Evolutionary conservation across 2,329 filamentous ascomycete genomes (phyloP).

Genomic region (Claviceps africana): DNA sequence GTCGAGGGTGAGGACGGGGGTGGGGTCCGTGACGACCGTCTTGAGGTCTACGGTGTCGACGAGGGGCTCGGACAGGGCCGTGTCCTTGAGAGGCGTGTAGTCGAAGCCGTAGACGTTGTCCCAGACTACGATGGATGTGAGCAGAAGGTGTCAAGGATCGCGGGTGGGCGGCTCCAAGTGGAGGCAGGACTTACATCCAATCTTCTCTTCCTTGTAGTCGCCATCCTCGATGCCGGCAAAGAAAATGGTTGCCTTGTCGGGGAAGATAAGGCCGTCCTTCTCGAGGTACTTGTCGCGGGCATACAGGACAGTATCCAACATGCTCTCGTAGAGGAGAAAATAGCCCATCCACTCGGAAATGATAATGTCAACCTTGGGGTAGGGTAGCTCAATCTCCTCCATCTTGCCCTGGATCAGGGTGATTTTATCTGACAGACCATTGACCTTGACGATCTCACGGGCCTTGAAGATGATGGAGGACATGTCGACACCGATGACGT

Average conservation of each 20-base stretch:
- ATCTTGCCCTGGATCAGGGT: conserved; percentile 98
- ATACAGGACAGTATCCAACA: conserved; percentile 96
- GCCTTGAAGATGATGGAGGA: conserved; percentile 99
- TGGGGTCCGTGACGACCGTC: conserved; percentile 87
- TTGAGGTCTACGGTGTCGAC: conserved; percentile 98
- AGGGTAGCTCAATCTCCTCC: conserved; percentile 92
- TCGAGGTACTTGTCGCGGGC: conserved; percentile 84
- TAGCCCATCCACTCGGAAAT: conserved; percentile 99
- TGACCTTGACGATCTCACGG: conserved; percentile 79
- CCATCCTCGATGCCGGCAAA: conserved; percentile 95
- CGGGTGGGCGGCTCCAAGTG: too few species aligned
- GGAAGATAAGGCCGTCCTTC: conserved; percentile 87
- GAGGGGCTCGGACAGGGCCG: conserved; percentile 85
- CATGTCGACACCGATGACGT: conserved; percentile 98
- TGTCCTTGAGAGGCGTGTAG: conserved; percentile 85
- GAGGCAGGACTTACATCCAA: conserved; percentile 60
- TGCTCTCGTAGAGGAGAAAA: conserved; percentile 96
- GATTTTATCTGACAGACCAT: conserved; percentile 91
- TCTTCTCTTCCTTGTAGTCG: conserved; percentile 99
- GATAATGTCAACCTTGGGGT: conserved; percentile 95
- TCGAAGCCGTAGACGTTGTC: conserved; percentile 98
- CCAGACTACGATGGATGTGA: conserved; percentile 63
- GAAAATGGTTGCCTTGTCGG: conserved; percentile 96
- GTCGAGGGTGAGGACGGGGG: conserved; percentile 72
- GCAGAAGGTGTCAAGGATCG: not conserved